phyloP scores from a whole-genome alignment of 495 filamentous ascomycete species.

The Neurospora hispaniola region DNA sequence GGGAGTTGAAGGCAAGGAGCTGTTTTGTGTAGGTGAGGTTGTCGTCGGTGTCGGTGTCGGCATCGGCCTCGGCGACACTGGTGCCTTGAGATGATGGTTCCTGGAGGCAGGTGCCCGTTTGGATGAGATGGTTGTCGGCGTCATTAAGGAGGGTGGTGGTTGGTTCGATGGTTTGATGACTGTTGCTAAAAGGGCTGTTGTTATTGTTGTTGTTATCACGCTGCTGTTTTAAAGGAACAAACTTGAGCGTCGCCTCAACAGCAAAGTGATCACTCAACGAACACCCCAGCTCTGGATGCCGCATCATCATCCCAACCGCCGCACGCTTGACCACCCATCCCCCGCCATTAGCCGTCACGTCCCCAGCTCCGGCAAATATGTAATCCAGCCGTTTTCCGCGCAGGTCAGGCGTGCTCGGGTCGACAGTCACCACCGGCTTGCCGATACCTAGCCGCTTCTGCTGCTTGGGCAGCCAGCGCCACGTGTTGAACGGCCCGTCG shows the following conservation, averaged over 20 bases:
- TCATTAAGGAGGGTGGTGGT: conserved; percentile 2
- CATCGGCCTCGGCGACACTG: conserved; percentile 14
- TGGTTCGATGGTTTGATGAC: not conserved
- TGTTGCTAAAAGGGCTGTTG: not conserved
- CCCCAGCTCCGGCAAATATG: conserved; percentile 52
- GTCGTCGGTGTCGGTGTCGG: conserved; percentile 14
- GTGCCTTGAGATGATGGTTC: conserved; percentile 9
- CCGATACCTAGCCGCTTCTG: conserved; percentile 45
- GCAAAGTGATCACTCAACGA: conserved; percentile 92
- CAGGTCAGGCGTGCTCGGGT: conserved; percentile 50
- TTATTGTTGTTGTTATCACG: not conserved
- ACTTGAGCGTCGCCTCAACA: conserved; percentile 56
- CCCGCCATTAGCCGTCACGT: conserved; percentile 17
- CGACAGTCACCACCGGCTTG: conserved; percentile 37
- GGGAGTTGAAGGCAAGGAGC: conserved; percentile 6
- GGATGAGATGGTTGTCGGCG: conserved; percentile 13
- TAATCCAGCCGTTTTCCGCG: conserved; percentile 87
- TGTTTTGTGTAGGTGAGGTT: conserved; percentile 20
- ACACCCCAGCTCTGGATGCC: conserved; percentile 71
- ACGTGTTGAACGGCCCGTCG: conserved; percentile 79
- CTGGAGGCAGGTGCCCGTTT: conserved; percentile 27
- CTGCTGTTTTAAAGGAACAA: conserved; percentile 16
- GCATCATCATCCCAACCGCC: conserved; percentile 68
- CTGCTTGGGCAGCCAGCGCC: conserved; percentile 69
- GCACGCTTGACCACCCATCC: conserved; percentile 58